Base-by-base conservation (phyloP, 2,329 filamentous ascomycete species). In the Clonostachys rhizophaga region DNA sequence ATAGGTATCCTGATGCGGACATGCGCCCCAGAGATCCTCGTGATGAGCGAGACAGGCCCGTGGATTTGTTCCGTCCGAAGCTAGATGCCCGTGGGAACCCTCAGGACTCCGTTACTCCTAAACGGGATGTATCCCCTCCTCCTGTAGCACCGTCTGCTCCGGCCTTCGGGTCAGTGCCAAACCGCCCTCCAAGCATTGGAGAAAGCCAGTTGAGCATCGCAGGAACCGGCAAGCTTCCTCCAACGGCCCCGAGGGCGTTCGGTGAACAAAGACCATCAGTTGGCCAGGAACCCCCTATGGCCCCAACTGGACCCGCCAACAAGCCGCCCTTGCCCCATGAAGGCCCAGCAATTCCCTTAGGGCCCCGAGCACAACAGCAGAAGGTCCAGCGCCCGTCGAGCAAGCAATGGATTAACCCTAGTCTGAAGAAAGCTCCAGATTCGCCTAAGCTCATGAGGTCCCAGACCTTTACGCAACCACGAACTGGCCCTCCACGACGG, bases 321-420 rank as follows among this genome's bases (percentile, higher is more conserved):
- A 55, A 17, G 13, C 16, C 36, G 36, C 36, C 36, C 17, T 30
- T 30, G 24, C 8, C 24, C 53, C 4, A 48, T 49, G 30, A 55
- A 56, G 17, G 67, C 47, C 69, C 71, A 9, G 60, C 70, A 7
- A 77, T 81, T 43, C 77, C 78, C 4, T 67, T 76, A 4, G 78
- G 77, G 10, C 78, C 78, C 34, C 72, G 78, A 35, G 72, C 72
- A 14, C 76, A 79, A 49, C 74, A 72, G 48, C 67, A 68, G 43
- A 68, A 69, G 42, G 69, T 54, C 18, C 63, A 67, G 49, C 71
- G 76, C 7, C 71, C 75, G 14, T 77, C 76, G 1, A 81, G 77
- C 57, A 81, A 79, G 54, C 78, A 81, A 59, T 83, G 79, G 79
- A 76, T 79, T 48, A 80, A 80, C 44, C 75, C 77, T 5, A 72